These are phyloP conservation scores for Podospora pseudoanserina DNA, from an alignment of 495 filamentous ascomycete species.

Conservation along the genomic window DNA sequence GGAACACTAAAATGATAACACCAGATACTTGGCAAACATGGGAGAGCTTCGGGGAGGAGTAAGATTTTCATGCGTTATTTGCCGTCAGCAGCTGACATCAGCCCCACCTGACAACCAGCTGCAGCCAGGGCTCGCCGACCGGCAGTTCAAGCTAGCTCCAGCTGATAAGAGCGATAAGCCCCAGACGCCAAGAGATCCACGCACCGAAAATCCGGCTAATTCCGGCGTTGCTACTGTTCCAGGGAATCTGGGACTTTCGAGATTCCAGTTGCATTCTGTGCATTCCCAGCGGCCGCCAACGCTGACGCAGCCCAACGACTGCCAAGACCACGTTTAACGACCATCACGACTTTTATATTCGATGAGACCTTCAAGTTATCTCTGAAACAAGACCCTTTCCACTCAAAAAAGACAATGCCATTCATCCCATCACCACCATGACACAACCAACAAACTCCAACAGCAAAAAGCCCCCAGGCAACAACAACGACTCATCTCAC, in stretches of 20 bases:
- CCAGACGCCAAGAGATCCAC: neutral
- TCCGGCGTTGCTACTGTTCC: neutral
- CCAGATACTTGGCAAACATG: too few species aligned
- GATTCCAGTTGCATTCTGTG: neutral
- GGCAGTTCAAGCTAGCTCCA: neutral
- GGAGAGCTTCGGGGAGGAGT: too few species aligned
- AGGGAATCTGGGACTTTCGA: neutral
- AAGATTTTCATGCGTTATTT: too few species aligned
- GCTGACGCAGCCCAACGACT: neutral
- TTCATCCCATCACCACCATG: constrained; percentile 4
- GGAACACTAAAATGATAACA: too few species aligned
- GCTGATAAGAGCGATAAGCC: neutral
- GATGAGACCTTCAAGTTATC: neutral
- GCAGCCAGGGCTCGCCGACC: neutral
- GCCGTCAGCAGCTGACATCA: neutral
- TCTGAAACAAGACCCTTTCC: neutral
- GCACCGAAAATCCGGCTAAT: constrained; percentile 2
- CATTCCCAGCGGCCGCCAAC: neutral
- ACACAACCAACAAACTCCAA: constrained; percentile 1
- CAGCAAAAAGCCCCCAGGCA: constrained; percentile 10
- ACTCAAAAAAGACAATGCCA: neutral
- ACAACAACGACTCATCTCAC: neutral
- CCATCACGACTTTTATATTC: neutral
- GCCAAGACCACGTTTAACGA: neutral
- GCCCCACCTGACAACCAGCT: neutral